Evolutionary conservation across 2,329 filamentous ascomycete species (phyloP).

Genomic region (Chaetomium sp.): DNA sequence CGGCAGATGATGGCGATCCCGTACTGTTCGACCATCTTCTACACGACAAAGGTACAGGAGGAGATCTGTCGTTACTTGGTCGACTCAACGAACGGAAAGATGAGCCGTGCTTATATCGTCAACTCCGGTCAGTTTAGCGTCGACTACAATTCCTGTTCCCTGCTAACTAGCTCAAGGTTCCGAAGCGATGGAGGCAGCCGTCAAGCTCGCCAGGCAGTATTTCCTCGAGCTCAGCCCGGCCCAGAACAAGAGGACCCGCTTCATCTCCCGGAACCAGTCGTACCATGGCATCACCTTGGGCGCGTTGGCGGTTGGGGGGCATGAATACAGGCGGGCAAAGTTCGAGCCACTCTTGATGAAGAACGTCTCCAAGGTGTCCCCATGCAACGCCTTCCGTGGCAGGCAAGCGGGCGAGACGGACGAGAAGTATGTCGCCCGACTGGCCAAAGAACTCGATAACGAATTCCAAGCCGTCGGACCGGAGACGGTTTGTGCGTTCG

Average conservation of each 20-base stretch:
- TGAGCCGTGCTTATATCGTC: conserved; percentile 45
- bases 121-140: conserved; percentile 40
- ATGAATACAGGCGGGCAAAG: conserved; percentile 59
- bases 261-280: conserved; percentile 67
- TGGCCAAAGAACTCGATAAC: conserved; percentile 66
- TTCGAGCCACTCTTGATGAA: conserved; percentile 64
- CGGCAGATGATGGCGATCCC: conserved; percentile 46
- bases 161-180: conserved; percentile 48
- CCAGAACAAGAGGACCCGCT: conserved; percentile 59
- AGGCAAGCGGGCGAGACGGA: conserved; percentile 55
- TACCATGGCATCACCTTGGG: conserved; percentile 76
- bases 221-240: conserved; percentile 58
- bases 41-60: conserved; percentile 46
- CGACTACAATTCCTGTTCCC: conserved; percentile 38
- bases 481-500: conserved; percentile 68
- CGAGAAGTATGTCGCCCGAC: conserved; percentile 59
- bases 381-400: conserved; percentile 67
- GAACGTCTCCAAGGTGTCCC: conserved; percentile 63
- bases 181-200: conserved; percentile 66
- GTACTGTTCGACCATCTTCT: conserved; percentile 49
- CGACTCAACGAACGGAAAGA: conserved; percentile 42
- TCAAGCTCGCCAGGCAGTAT: conserved; percentile 67
- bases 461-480: conserved; percentile 67
- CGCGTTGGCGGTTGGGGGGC: conserved; percentile 64
- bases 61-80: conserved; percentile 44